Base-by-base conservation (phyloP, 148 eudicot species). In the Chenopodium quinoa region DNA sequence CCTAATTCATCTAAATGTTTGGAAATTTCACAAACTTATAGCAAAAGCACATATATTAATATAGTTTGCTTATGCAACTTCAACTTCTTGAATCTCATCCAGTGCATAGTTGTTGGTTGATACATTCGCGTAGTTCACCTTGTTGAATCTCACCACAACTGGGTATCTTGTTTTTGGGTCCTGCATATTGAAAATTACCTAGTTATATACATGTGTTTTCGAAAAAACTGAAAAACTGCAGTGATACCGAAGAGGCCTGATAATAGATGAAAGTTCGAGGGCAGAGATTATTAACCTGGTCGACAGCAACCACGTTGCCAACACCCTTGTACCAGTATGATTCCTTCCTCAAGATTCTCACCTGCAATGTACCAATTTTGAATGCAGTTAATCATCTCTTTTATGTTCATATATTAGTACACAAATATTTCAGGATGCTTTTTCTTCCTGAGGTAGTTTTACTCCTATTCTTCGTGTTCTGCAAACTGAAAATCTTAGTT, bases 21-120 rank as follows among this genome's bases (percentile, higher is more conserved):
- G 75, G 37, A 65, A 79, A 83, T 70, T 65, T 79, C 79, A 44
- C 62, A 60, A 70, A 80, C 80, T 75, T 71, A 54, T 34, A 62
- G 46, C 79, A 70, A 37, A 32, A 48, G 44, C 76, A 76, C 77
- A 64, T 19, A 74, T 66, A 80, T 71, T 50, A n/a, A 60, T 60
- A 47, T 17, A 75, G 40, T 74, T 71, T 64, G 50, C 82, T 88
- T 86, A 88, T 82, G 73, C 83, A 74, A 92, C 90, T 87, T 92
- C 93, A 74, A 92, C 90, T 87, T 92, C 93, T 88, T 90, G 85
- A 77, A 95, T 88, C 91, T 95, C 97, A 86, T 95, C 98, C 84
- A 95, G 81, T 62, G 98, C 98, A 48, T 92, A 95, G 91, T 95
- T 95, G 96, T 93, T 95, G 81, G 98, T 95, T 2, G 98, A 93